Percentiles rank a stretch among this genome's conserved stretches.
phyloP scores from a whole-genome alignment of 2,329 filamentous ascomycete genomes.

The Penicillium sp. region DNA sequence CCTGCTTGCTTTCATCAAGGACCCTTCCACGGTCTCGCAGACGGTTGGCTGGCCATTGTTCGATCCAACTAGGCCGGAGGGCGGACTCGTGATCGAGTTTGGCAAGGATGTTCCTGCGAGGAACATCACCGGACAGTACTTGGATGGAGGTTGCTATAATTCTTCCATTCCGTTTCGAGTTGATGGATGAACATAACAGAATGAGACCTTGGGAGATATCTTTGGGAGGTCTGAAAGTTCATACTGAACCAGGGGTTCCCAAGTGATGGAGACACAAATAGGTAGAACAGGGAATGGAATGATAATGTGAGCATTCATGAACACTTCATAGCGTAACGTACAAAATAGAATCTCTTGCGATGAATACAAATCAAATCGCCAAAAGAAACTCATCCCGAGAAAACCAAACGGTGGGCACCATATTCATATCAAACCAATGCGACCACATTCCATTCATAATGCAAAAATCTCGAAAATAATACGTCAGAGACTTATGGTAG shows the following conservation, averaged over 20 bases:
- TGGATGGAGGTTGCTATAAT: constrained; percentile 14
- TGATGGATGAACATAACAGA: background rate
- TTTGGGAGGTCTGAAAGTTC: too few species aligned
- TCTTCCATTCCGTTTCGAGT: constrained; percentile 10
- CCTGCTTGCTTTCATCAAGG: constrained; percentile 31
- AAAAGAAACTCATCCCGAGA: background rate
- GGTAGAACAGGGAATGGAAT: background rate
- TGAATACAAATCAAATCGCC: background rate
- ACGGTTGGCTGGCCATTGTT: constrained; percentile 21
- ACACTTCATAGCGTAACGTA: background rate
- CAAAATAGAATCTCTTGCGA: background rate
- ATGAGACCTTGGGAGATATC: too few species aligned
- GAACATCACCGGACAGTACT: constrained; percentile 9
- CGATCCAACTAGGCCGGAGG: constrained; percentile 28
- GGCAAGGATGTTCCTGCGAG: constrained; percentile 8
- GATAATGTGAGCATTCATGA: background rate
- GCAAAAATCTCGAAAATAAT: background rate
- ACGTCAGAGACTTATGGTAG: background rate
- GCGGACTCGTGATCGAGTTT: constrained; percentile 12
- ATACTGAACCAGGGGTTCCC: background rate
- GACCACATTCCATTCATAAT: background rate
- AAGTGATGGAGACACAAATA: background rate
- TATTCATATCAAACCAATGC: background rate
- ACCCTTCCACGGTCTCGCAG: constrained; percentile 10
- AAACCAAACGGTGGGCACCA: background rate